phyloP scores from a whole-genome alignment of 257 asterid species.

The Nicotiana undulata region DNA sequence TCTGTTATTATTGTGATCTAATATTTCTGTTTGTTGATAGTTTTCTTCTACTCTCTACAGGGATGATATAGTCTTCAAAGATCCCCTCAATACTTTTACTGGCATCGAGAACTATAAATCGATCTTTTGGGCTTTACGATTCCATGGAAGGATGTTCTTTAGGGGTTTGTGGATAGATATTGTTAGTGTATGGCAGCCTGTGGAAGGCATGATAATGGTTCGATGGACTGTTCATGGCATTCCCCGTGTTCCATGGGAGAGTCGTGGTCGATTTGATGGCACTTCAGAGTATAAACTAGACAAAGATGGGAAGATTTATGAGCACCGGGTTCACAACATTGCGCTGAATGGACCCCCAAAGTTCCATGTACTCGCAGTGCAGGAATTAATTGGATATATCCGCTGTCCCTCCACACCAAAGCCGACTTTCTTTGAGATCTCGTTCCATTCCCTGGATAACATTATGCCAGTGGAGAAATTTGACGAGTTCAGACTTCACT shows the following conservation, averaged over 20 bases:
- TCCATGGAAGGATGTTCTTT: slow-evolving; percentile 73
- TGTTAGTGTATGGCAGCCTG: slow-evolving; percentile 74
- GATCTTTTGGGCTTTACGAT: slow-evolving; percentile 86
- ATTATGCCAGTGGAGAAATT: slow-evolving; percentile 24
- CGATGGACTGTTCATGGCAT: slow-evolving; percentile 96
- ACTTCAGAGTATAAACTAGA: slow-evolving; percentile 98
- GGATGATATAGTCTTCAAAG: slow-evolving; percentile 77
- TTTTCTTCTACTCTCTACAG: slow-evolving; percentile 26
- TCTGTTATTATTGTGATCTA: background rate
- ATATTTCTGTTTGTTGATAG: background rate
- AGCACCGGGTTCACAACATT: slow-evolving; percentile 90
- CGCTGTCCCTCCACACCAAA: slow-evolving; percentile 77
- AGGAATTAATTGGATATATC: slow-evolving; percentile 57
- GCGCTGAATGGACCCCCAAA: slow-evolving; percentile 72
- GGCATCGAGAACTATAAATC: slow-evolving; percentile 71
- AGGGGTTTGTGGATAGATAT: slow-evolving; percentile 71
- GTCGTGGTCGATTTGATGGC: slow-evolving; percentile 71
- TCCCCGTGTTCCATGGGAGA: slow-evolving; percentile 91
- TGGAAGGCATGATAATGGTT: slow-evolving; percentile 66
- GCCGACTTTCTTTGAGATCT: slow-evolving; percentile 69
- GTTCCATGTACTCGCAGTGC: slow-evolving; percentile 56
- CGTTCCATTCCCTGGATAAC: slow-evolving; percentile 30
- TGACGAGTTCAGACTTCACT: slow-evolving; percentile 24
- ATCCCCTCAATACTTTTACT: slow-evolving; percentile 68
- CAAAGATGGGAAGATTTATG: slow-evolving; percentile 85